Evolutionary conservation across 306 rosid genomes (phyloP), one percentile per base, ranked within the genome.

Genomic region (Dryas octopetala): DNA sequence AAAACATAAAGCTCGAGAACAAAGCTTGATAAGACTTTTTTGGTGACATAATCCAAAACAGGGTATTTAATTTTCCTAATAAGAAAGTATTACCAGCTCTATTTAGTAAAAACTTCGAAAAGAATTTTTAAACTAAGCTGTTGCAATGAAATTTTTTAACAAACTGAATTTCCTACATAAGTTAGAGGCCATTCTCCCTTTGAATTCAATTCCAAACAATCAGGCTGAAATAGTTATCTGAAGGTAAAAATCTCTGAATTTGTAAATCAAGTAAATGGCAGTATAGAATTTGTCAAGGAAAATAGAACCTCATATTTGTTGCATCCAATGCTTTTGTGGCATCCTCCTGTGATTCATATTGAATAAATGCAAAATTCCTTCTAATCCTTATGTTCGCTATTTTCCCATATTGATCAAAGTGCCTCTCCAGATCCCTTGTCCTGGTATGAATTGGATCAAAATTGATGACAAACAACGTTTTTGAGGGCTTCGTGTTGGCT

Each of bases 401-500:
- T 86, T 89, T 89, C 80, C 97, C 97, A 50, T 86, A 83, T 17
- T 81, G 61, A 74, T 91, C 97, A 83, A 89, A 91, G 83, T 91
- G 97, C 81, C 80, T 89, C 89, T 91, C 97, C 78, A 91, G 55
- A 85, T 91, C 97, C 87, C 89, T 89, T 74, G 95, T 84, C 88
- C 95, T 89, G 19, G 92, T 83, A 66, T 91, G 85, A 65, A 86
- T 86, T 43, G 97, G 97, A 74, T 91, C 97, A 87, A 91, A 89
- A 75, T 91, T 91, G 68, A 91, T 91, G 46, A 91, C 85, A 88
- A 91, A 91, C 84, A 89, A 82, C 66, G 95, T 91, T 83, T 88
- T 89, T 0, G 95, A 89, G 63, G 95, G 92, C 76, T 62, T 85
- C 17, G 73, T 76, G 82, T 85, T 87, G 4, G 89, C 75, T 41